Evolutionary conservation across 2,329 filamentous ascomycete species (phyloP).

Genomic region (Herpomyces periplanetae): DNA sequence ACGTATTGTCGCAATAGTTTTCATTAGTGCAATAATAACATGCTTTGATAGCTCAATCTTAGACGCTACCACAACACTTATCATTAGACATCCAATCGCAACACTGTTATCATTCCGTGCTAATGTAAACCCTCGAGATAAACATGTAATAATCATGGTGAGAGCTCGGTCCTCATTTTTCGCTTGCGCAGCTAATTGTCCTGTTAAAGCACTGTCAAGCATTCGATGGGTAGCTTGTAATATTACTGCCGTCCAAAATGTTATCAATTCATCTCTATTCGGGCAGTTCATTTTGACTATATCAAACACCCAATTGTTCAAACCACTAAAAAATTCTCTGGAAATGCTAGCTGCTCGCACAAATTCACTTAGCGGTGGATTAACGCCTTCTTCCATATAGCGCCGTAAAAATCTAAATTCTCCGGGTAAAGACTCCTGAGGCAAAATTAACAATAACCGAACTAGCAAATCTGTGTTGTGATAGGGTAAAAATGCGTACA

Average conservation of each 20-base stretch:
- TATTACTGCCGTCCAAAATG: constrained; percentile 65
- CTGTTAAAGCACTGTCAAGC: constrained; percentile 34
- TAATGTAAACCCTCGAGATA: constrained; percentile 38
- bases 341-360: constrained; percentile 51
- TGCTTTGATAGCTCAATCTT: constrained; percentile 42
- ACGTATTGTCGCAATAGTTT: constrained; percentile 43
- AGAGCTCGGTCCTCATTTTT: constrained; percentile 44
- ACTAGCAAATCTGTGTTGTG: constrained; percentile 22
- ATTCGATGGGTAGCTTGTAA: constrained; percentile 53
- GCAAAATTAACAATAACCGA: constrained; percentile 38
- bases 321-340: constrained; percentile 25
- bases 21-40: constrained; percentile 54
- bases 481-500: constrained; percentile 69
- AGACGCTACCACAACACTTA: constrained; percentile 42
- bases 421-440: constrained; percentile 22
- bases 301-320: constrained; percentile 41
- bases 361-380: constrained; percentile 37
- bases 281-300: constrained; percentile 29
- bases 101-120: constrained; percentile 35
- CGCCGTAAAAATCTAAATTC: constrained; percentile 52
- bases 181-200: constrained; percentile 29
- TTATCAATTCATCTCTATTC: constrained; percentile 32
- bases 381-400: constrained; percentile 36
- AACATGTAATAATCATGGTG: constrained; percentile 21
- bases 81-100: constrained; percentile 63